These are phyloP conservation scores for Stemphylium lycopersici DNA, from an alignment of 2,329 filamentous ascomycete genomes.

Conservation along the genomic window DNA sequence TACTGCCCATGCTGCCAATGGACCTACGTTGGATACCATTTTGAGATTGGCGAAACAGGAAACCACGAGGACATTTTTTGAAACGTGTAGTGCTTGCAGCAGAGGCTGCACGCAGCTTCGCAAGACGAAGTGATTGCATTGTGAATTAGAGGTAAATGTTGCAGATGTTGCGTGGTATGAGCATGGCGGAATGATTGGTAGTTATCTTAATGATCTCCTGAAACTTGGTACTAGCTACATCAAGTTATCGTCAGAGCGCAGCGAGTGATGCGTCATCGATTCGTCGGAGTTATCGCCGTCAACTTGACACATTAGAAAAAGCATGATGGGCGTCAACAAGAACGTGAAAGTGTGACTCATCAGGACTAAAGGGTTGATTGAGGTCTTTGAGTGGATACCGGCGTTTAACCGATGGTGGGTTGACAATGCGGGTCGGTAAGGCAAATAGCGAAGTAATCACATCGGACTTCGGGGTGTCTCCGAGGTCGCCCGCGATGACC, in stretches of 20 bases:
- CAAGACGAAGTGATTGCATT: slow-evolving; percentile 1
- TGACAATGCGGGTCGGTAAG: no score
- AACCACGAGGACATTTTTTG: no score
- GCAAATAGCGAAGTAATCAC: no score
- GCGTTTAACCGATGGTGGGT: no score
- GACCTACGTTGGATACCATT: slow-evolving; percentile 44
- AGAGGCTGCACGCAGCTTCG: neutral
- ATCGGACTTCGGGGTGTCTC: no score
- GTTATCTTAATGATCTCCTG: neutral
- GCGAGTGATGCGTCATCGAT: neutral
- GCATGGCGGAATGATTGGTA: neutral
- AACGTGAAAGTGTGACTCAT: neutral
- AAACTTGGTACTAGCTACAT: neutral
- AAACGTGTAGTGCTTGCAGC: no score
- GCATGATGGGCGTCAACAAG: neutral
- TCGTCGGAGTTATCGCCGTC: neutral
- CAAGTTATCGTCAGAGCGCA: slow-evolving; percentile 5
- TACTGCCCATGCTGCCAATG: slow-evolving; percentile 44
- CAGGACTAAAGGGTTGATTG: neutral
- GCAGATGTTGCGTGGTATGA: neutral
- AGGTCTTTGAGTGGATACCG: no score
- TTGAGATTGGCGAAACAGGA: slow-evolving; percentile 39
- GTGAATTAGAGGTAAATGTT: neutral
- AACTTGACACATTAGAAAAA: neutral
- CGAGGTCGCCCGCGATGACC: no score